A percentile compares a stretch with the other conserved stretches of the same genome.
These are phyloP conservation scores for Colletotrichum sp. DNA, from an alignment of 2,329 filamentous ascomycete species.

Conservation along the genomic window DNA sequence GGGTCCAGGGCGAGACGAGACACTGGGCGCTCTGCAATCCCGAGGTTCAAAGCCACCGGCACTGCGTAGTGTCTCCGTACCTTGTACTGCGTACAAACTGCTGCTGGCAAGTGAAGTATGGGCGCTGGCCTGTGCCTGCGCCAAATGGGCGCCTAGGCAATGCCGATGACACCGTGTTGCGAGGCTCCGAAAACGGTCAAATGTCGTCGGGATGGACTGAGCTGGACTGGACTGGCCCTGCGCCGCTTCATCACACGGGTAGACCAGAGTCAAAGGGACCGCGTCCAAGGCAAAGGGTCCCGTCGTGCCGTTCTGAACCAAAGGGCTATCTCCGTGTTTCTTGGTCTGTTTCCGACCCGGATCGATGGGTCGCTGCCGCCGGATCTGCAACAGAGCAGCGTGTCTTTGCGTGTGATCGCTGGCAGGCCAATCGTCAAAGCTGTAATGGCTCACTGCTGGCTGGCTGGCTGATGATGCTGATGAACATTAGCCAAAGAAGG, in stretches of 20 bases:
- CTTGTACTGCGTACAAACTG: neutral
- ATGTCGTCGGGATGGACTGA: neutral
- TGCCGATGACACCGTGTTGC: slow-evolving; percentile 12
- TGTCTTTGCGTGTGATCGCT: slow-evolving; percentile 8
- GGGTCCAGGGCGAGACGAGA: slow-evolving; percentile 16
- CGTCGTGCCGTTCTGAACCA: neutral
- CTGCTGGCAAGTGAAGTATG: neutral
- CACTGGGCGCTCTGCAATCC: neutral
- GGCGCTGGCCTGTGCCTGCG: neutral
- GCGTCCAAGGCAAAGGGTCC: neutral
- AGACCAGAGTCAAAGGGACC: neutral
- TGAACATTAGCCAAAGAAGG: neutral
- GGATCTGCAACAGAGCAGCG: slow-evolving; percentile 11
- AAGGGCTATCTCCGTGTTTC: neutral
- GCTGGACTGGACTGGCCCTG: slow-evolving; percentile 2
- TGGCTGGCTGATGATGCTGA: neutral
- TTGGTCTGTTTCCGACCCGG: slow-evolving; percentile 2
- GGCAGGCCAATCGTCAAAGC: neutral
- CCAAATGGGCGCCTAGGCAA: slow-evolving; percentile 7
- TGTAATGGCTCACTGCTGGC: neutral
- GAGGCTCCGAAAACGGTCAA: slow-evolving; percentile 18
- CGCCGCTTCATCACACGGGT: neutral
- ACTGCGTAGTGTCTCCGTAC: neutral
- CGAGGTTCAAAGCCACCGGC: neutral
- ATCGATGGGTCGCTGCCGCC: slow-evolving; percentile 8